Evolutionary conservation across 768 basidiomycete genomes (phyloP).

Genomic region (Leccinum boreale): DNA sequence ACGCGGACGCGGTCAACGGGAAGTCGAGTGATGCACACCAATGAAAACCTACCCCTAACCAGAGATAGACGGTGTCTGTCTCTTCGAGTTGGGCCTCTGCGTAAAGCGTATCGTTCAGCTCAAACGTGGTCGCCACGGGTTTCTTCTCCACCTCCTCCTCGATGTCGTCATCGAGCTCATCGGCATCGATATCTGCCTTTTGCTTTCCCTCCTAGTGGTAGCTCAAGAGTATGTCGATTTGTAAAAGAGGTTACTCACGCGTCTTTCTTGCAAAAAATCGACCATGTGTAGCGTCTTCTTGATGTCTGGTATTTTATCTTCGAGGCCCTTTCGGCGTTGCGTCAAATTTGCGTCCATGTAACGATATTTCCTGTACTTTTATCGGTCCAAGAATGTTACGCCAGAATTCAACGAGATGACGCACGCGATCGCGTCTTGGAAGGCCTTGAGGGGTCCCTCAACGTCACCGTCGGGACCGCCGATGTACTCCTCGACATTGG

Average conservation of each 20-base stretch:
- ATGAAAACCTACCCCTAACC: conserved; percentile 79
- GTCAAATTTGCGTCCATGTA: conserved; percentile 92
- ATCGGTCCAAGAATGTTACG: conserved; percentile 15
- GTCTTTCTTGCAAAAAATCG: conserved; percentile 67
- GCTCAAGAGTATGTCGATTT: background rate
- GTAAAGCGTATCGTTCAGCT: conserved; percentile 93
- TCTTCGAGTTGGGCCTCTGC: conserved; percentile 88
- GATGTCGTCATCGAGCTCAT: conserved; percentile 53
- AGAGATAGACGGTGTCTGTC: conserved; percentile 86
- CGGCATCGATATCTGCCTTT: conserved; percentile 32
- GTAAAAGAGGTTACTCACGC: conserved; percentile 42
- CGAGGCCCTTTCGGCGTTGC: conserved; percentile 73
- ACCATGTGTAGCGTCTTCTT: conserved; percentile 90
- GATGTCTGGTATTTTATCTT: conserved; percentile 97
- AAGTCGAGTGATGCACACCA: background rate
- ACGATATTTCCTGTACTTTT: conserved; percentile 83
- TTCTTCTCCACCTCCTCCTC: conserved; percentile 36
- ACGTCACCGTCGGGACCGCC: conserved; percentile 75
- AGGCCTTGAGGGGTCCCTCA: conserved; percentile 71
- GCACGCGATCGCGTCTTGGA: conserved; percentile 94
- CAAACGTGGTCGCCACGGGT: conserved; percentile 81
- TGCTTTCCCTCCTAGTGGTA: conserved; percentile 56
- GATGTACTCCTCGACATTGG: conserved; percentile 84
- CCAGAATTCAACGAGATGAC: conserved; percentile 27
- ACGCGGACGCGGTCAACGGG: background rate